A percentile compares a stretch with the other conserved stretches of the same genome.
Conservation (phyloP, 176 grass and related monocot genomes). For the Olyra latifolia region DNA sequence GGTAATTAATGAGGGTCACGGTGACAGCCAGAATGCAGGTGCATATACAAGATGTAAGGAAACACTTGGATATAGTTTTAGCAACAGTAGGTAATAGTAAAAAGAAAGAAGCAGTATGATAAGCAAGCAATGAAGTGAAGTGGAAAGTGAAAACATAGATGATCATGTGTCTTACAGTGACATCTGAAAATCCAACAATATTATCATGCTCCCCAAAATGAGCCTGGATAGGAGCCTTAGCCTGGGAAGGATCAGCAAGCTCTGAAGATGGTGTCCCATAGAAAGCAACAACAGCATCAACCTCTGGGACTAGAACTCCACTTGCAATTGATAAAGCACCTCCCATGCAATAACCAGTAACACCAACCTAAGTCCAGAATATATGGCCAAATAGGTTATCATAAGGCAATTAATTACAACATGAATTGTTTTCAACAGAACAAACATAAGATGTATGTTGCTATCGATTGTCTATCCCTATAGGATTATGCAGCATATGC, state of each 20-base stretch:
- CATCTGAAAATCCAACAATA: constrained; percentile 82
- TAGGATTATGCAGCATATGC: not conserved
- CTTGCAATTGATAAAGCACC: constrained; percentile 91
- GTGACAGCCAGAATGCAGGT: not conserved
- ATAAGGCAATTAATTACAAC: not conserved
- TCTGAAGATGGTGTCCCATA: constrained; percentile 78
- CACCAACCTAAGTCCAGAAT: constrained; percentile 65
- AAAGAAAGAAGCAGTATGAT: not conserved
- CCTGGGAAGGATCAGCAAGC: constrained; percentile 78
- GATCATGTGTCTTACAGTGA: constrained; percentile 53
- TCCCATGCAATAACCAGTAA: constrained; percentile 92
- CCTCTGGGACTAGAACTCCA: constrained; percentile 82
- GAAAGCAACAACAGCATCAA: constrained; percentile 94
- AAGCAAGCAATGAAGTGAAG: not conserved
- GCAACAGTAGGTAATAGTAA: not conserved
- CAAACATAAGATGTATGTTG: not conserved
- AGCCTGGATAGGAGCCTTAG: constrained; percentile 89
- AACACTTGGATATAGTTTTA: not conserved
- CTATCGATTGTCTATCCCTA: not conserved
- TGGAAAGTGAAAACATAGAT: not conserved
- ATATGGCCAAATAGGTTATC: constrained; percentile 19
- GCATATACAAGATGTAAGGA: not conserved
- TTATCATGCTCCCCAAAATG: constrained; percentile 88
- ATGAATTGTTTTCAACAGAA: not conserved
- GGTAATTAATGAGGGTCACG: not conserved